Evolutionary conservation across 257 asterid genomes (phyloP), one percentile per base, ranked within the genome.

Genomic region (Plantago major): DNA sequence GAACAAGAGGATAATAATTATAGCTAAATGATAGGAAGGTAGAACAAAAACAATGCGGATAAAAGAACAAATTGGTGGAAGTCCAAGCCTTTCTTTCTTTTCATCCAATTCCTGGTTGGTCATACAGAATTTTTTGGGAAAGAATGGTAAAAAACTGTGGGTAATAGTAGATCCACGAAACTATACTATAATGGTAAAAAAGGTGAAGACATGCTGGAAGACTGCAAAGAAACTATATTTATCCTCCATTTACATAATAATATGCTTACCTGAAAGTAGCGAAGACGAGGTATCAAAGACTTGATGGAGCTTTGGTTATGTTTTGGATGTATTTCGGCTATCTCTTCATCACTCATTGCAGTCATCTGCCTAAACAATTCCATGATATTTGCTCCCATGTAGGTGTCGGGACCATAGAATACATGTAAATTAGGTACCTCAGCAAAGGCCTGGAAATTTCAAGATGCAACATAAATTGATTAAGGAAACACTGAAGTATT

Each of bases 371-470:
- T 76, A 64, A 92, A 89, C 81, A 92, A 70, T 76, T 92, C 97
- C 81, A 79, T 75, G 42, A 92, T 89, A 76, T 92, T 92, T 64
- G 96, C 90, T 48, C 99, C 99, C 99, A 92, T 92, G 77, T 92
- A 92, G 67, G 96, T 73, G 77, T 92, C 99, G 8, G 99, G 99
- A 59, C 99, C 99, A 64, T 92, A 92, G 90, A 85, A 92, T 55
- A 92, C 80, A 40, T 74, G 68, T 64, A 92, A 71, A 73, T 81
- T 68, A 33, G 94, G 95, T 37, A 92, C 76, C 81, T 89, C 89
- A 26, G 97, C 71, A 64, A 87, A 92, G 54, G 97, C 99, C 97
- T 92, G 77, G 55, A 78, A 19, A 60, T 55, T 60, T 68, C 17
- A 46, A 55, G 56, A 67, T 15, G 42, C 50, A 62, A 65, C 66